These are phyloP conservation scores for Hanseniaspora jakobsenii DNA, from an alignment of 805 yeast genomes.

Conservation along the genomic window DNA sequence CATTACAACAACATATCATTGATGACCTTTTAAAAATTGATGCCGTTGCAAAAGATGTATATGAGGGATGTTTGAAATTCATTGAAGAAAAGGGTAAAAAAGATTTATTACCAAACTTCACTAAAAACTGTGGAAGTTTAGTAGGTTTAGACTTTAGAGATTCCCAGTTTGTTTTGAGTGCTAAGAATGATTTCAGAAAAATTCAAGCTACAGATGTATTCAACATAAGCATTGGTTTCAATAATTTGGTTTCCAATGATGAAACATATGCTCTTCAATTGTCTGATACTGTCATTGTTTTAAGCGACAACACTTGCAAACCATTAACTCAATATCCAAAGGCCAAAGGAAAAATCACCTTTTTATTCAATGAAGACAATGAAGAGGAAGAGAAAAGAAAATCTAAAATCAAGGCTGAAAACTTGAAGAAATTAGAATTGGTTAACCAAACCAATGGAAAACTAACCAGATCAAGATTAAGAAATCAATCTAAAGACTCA, in stretches of 20 bases:
- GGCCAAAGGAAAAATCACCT: slow-evolving; percentile 61
- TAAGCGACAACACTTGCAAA: slow-evolving; percentile 31
- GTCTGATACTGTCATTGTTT: slow-evolving; percentile 67
- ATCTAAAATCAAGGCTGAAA: slow-evolving; percentile 21
- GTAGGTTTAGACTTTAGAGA: slow-evolving; percentile 87
- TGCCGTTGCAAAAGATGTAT: slow-evolving; percentile 51
- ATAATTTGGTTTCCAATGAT: slow-evolving; percentile 43
- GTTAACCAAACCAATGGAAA: slow-evolving; percentile 35
- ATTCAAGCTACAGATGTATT: slow-evolving; percentile 64
- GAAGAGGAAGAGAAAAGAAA: slow-evolving; percentile 34
- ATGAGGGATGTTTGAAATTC: slow-evolving; percentile 47
- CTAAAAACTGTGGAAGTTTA: slow-evolving; percentile 76
- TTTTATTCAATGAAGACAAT: slow-evolving; percentile 64
- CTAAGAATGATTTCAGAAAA: slow-evolving; percentile 50
- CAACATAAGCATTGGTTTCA: slow-evolving; percentile 67
- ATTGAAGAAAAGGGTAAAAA: slow-evolving; percentile 55
- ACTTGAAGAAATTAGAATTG: slow-evolving; percentile 24
- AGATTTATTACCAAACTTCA: slow-evolving; percentile 42
- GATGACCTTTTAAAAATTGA: slow-evolving; percentile 52
- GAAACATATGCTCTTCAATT: slow-evolving; percentile 60
- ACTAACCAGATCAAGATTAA: slow-evolving; percentile 62
- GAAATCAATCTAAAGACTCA: slow-evolving; percentile 55
- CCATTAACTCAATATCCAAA: slow-evolving; percentile 66
- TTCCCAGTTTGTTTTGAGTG: slow-evolving; percentile 56
- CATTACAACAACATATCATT: slow-evolving; percentile 56